These are phyloP conservation scores for Picea abies DNA, from an alignment of 83 land plant genomes.

Conservation along the genomic window DNA sequence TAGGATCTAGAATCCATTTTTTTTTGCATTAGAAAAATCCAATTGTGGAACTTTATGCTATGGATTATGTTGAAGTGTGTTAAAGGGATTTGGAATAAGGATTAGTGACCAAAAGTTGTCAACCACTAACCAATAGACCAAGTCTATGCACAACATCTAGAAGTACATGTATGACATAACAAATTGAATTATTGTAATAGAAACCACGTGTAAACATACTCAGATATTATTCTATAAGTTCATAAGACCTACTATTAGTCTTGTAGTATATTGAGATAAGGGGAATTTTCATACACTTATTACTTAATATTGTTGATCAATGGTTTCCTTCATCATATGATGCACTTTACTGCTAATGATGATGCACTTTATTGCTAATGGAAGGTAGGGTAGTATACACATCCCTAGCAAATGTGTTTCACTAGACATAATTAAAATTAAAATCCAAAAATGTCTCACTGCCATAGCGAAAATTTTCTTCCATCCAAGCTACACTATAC, in stretches of 20 bases:
- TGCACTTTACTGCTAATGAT: conserved; percentile 34
- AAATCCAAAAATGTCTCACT: background rate
- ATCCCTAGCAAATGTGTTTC: background rate
- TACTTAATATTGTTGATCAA: conserved; percentile 10
- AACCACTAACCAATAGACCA: background rate
- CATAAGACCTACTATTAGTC: background rate
- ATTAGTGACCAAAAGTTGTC: background rate
- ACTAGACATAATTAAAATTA: background rate
- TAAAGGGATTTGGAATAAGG: background rate
- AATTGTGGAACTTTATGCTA: background rate
- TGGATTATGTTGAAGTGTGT: background rate
- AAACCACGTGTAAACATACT: background rate
- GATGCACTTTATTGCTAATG: too few relatives aligned
- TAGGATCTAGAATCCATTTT: background rate
- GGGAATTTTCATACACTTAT: background rate
- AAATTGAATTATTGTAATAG: background rate
- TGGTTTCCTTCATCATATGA: conserved; percentile 17
- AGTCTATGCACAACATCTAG: background rate
- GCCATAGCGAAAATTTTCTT: conserved; percentile 28
- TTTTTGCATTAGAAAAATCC: background rate
- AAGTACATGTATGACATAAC: background rate
- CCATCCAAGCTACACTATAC: conserved; percentile 59
- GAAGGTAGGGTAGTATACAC: background rate
- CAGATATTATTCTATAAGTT: background rate
- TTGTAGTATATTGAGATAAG: background rate